Evolutionary conservation across 805 yeast genomes (phyloP).

Genomic region (Zygosaccharomyces bisporus): DNA sequence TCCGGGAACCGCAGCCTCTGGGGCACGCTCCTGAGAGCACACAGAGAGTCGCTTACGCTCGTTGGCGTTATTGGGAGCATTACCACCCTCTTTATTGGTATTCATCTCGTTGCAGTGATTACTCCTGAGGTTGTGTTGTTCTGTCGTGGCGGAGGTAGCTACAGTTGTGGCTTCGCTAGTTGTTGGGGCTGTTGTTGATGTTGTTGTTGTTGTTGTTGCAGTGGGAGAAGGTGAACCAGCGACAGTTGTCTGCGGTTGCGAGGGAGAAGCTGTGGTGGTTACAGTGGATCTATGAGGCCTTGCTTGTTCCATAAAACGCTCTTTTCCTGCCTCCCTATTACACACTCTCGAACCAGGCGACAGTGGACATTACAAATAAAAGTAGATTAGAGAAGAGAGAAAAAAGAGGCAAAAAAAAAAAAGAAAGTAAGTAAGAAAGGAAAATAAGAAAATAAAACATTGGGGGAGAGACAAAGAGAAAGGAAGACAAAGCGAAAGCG

Average conservation of each 20-base stretch:
- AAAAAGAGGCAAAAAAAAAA: conserved; percentile 2
- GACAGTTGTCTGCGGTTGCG: conserved; percentile 10
- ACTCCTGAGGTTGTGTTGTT: background rate
- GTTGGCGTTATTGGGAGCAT: background rate
- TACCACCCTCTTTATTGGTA: conserved; percentile 10
- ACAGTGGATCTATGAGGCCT: conserved; percentile 23
- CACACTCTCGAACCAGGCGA: background rate
- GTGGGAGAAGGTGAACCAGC: background rate
- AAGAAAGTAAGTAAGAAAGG: background rate
- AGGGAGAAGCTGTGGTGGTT: conserved; percentile 12
- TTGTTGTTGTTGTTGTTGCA: conserved; percentile 2
- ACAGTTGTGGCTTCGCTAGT: background rate
- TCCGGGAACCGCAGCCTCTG: background rate
- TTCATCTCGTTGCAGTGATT: conserved; percentile 6
- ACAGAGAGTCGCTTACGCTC: conserved; percentile 7
- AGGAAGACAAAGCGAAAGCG: background rate
- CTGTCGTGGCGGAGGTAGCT: conserved; percentile 5
- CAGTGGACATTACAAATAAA: background rate
- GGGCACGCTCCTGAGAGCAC: conserved; percentile 6
- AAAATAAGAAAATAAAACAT: background rate
- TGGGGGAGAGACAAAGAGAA: background rate
- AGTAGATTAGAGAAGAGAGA: conserved; percentile 1
- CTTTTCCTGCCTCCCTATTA: conserved; percentile 3
- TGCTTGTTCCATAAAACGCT: conserved; percentile 21
- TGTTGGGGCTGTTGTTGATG: conserved; percentile 5